These are phyloP conservation scores for Candida sojae DNA, from an alignment of 1,139 yeast genomes.

Conservation along the genomic window DNA sequence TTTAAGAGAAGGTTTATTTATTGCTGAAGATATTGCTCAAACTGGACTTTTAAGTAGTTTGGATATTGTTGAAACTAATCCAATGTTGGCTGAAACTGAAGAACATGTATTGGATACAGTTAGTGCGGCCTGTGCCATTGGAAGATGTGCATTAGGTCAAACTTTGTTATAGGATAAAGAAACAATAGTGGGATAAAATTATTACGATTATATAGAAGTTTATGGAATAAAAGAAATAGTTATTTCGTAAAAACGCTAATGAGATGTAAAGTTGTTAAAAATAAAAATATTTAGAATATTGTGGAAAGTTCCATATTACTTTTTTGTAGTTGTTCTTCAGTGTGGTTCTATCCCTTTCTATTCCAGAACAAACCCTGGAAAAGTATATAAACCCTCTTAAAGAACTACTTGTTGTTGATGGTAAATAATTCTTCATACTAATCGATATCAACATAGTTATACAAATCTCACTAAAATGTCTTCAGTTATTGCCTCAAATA, in stretches of 20 bases:
- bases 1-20: constrained; percentile 88
- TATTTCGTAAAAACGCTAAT: neutral
- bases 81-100: constrained; percentile 79
- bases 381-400: neutral
- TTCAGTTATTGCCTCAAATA: constrained; percentile 56
- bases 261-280: too few relatives aligned
- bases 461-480: constrained; percentile 23
- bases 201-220: neutral
- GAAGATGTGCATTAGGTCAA: constrained; percentile 94
- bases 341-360: too few relatives aligned
- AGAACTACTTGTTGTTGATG: neutral
- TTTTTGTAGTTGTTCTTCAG: neutral
- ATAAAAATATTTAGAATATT: too few relatives aligned
- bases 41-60: constrained; percentile 83
- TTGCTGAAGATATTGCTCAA: constrained; percentile 90
- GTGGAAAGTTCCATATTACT: neutral
- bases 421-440: neutral
- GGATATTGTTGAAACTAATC: constrained; percentile 94
- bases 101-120: constrained; percentile 81
- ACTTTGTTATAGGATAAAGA: constrained; percentile 57
- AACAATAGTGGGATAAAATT: neutral
- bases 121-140: constrained; percentile 86
- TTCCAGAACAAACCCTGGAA: neutral
- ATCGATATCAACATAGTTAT: neutral
- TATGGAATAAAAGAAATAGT: neutral